Base-by-base conservation (phyloP, 192 early-diverging fungal genomes). In the Backusella liffmaniae region DNA sequence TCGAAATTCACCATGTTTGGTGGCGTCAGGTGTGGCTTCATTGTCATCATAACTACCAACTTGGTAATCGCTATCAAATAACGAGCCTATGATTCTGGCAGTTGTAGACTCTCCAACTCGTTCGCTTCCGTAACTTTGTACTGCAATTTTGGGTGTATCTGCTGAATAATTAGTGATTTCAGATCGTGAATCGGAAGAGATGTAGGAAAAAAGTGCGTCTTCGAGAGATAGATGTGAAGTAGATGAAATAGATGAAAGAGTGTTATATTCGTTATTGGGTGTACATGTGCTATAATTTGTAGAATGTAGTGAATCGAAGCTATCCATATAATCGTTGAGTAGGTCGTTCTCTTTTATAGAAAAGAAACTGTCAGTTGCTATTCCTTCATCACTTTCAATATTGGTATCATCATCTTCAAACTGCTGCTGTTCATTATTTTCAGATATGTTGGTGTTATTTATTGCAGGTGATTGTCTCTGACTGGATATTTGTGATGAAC, bases 51-150 rank as follows among this genome's bases (percentile, higher is more conserved):
- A 62, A 62, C 26, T 62, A 21, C 32, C 32, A n/a, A 67, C 66
- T 67, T 67, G 66, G 29, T 67, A 67, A 34, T 67, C 66, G 16
- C 56, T 62, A 62, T 62, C 56, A 29, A 62, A 62, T 62, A 62
- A 29, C 12, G 56, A 62, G 23, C 29, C 56, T 3, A 62, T 62
- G 29, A 35, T 67, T 18, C 66, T 67, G 13, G 66, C 29, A n/a
- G 35, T 67, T 35, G 66, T 35, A 7, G 18, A 16, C 35, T 13
- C 32, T 35, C 66, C 66, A 67, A 5, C 7, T 36, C 8, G 66
- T 9, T 32, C 35, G 29, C 29, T 36, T 35, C 16, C 34, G 1
- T 67, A 36, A 15, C 35, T 35, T 67, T 67, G 66, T 36, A 67
- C 66, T 18, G 29, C 15, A 16, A 67, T 67, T 18, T 70, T 70